Evolutionary conservation across 805 yeast species (phyloP), one percentile per base, ranked within the genome.

Genomic region (Candida wancherniae): DNA sequence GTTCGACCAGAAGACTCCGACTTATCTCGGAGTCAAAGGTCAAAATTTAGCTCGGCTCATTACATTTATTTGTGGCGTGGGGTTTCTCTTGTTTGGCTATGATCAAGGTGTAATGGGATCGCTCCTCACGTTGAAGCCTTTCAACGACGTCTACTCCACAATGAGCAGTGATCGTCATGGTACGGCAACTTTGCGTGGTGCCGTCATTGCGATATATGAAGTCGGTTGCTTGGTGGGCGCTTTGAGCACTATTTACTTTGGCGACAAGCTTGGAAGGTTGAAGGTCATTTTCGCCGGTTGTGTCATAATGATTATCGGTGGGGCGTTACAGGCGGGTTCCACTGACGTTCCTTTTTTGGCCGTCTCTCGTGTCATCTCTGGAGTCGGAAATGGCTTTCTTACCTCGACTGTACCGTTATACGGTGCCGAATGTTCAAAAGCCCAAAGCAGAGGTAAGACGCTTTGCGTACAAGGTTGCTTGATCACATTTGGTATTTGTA

Each of bases 81-180:
- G 47, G 2, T 42, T 63, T 28, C 58, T 62, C 32, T 55, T 63
- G 39, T 61, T 63, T 33, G 71, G 71, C 15, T 39, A 39, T 36
- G 71, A 65, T 40, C 70, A 63, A 37, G 71, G 69, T 26, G 56
- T 65, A 36, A 63, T 65, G 65, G 57, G 54, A 5, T 39, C 48
- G 20, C 47, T 49, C 27, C 43, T 49, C 30, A 48, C 53, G 3
- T 28, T 49, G 12, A 39, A 38, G 19, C 37, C 49, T 9, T 49
- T 49, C 22, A 38, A 37, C 17, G 28, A 45, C 17, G 37, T 44
- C 6, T 49, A 46, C 35, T 33, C 45, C 1, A 31, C 39, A n/a
- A 48, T 49, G 12, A 44, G 47, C 36, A 32, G 32, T 9, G 26
- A 30, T 12, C 19, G 36, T 11, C 36, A 44, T 19, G 23, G 23